A percentile compares a stretch with the other conserved stretches of the same genome.
These are phyloP conservation scores for Gautieria morchelliformis DNA, from an alignment of 768 basidiomycete species.

Conservation along the genomic window DNA sequence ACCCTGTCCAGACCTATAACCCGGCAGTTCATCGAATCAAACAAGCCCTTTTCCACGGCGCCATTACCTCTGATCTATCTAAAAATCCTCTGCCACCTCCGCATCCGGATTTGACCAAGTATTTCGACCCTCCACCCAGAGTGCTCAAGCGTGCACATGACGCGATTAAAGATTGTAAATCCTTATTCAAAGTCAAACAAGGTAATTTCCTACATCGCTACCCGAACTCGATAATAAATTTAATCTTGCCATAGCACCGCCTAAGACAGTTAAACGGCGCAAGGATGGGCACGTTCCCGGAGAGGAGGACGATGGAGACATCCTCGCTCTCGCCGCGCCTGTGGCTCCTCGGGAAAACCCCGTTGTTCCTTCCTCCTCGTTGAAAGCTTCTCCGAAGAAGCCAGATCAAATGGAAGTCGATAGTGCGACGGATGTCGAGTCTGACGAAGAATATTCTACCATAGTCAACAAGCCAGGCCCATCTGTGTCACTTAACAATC, in stretches of 20 bases:
- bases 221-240: neutral
- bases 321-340: slow-evolving; percentile 16
- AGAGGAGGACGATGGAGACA: slow-evolving; percentile 43
- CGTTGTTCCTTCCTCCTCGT: slow-evolving; percentile 9
- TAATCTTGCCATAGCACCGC: slow-evolving; percentile 31
- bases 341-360: slow-evolving; percentile 47
- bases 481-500: neutral
- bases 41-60: slow-evolving; percentile 87
- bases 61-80: slow-evolving; percentile 64
- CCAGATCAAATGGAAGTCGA: neutral
- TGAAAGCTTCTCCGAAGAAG: slow-evolving; percentile 12
- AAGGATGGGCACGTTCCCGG: slow-evolving; percentile 59
- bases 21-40: slow-evolving; percentile 86
- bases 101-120: slow-evolving; percentile 77
- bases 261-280: slow-evolving; percentile 49
- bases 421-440: slow-evolving; percentile 4
- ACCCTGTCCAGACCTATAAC: slow-evolving; percentile 69
- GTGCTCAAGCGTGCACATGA: slow-evolving; percentile 52
- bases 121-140: slow-evolving; percentile 66
- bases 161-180: slow-evolving; percentile 52
- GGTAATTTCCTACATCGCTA: slow-evolving; percentile 28
- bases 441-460: neutral
- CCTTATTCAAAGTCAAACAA: slow-evolving; percentile 67
- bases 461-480: neutral
- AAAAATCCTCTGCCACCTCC: slow-evolving; percentile 74